Conservation (phyloP, 2,329 filamentous ascomycete genomes). For the Bipolaris oryzae region DNA sequence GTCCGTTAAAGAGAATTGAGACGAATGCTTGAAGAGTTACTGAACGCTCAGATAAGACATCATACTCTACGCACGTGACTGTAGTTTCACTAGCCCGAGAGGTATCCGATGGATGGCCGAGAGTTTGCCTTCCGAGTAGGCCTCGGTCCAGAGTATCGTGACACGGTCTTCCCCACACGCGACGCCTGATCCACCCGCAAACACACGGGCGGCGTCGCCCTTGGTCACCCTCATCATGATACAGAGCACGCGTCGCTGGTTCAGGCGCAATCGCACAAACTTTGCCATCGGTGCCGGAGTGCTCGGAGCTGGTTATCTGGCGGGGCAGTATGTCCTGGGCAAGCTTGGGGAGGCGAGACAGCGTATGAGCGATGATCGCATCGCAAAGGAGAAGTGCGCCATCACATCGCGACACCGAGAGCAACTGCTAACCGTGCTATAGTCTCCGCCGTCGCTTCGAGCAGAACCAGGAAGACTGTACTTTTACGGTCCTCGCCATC, state of each 20-base stretch:
- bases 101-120: no score
- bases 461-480: conserved; percentile 98
- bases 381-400: conserved; percentile 91
- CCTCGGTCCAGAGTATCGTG: neutral
- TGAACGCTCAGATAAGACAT: no score
- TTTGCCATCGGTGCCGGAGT: conserved; percentile 88
- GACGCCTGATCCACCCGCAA: conserved; percentile 18
- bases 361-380: conserved; percentile 94
- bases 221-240: conserved; percentile 57
- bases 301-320: conserved; percentile 87
- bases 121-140: no score
- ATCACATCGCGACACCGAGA: no score
- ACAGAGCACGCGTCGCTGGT: conserved; percentile 82
- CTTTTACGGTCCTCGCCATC: conserved; percentile 94
- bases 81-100: no score
- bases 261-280: conserved; percentile 87
- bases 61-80: no score
- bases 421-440: conserved; percentile 11
- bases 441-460: conserved; percentile 95
- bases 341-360: conserved; percentile 94
- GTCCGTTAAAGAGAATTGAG: no score
- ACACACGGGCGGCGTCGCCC: conserved; percentile 7
- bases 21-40: no score
- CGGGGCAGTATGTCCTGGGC: conserved; percentile 86
- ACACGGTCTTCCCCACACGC: conserved; percentile 18